Evolutionary conservation across 2,329 filamentous ascomycete species (phyloP).

Genomic region (Trichoderma brevicompactum): DNA sequence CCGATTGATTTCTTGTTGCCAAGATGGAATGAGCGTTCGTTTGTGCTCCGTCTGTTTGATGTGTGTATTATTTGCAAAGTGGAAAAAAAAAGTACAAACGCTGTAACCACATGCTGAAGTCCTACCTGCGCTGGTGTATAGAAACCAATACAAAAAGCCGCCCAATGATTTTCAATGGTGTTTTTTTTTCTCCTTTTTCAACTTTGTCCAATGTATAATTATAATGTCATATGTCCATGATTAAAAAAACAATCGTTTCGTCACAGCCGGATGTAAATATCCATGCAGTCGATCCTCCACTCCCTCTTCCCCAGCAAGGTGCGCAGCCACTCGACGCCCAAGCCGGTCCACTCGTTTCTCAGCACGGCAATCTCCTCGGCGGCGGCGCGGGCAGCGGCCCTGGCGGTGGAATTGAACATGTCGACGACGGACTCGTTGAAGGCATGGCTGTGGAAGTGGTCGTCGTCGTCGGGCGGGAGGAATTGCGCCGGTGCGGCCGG

Average conservation of each 20-base stretch:
- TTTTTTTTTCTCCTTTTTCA: neutral
- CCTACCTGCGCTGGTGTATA: neutral
- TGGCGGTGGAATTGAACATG: conserved; percentile 70
- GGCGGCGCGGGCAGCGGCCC: conserved; percentile 68
- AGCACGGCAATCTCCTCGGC: conserved; percentile 63
- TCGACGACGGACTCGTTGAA: conserved; percentile 57
- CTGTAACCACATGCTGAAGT: neutral
- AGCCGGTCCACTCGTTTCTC: conserved; percentile 70
- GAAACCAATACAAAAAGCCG: neutral
- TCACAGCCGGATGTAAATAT: conserved; percentile 79
- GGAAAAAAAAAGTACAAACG: neutral
- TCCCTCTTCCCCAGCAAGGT: conserved; percentile 80
- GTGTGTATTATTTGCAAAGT: neutral
- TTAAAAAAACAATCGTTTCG: too few species aligned
- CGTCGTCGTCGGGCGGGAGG: neutral
- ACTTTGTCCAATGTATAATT: conserved; percentile 2
- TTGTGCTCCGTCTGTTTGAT: too few species aligned
- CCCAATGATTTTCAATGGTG: neutral
- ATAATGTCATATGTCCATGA: neutral
- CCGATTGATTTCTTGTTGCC: too few species aligned
- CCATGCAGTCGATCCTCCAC: conserved; percentile 89
- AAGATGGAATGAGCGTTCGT: too few species aligned
- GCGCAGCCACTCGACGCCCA: conserved; percentile 85
- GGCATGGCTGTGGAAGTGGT: conserved; percentile 30
- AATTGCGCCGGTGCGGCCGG: conserved; percentile 40